Evolutionary conservation across 2,329 filamentous ascomycete species (phyloP).

Genomic region (Fusarium tuaranense): DNA sequence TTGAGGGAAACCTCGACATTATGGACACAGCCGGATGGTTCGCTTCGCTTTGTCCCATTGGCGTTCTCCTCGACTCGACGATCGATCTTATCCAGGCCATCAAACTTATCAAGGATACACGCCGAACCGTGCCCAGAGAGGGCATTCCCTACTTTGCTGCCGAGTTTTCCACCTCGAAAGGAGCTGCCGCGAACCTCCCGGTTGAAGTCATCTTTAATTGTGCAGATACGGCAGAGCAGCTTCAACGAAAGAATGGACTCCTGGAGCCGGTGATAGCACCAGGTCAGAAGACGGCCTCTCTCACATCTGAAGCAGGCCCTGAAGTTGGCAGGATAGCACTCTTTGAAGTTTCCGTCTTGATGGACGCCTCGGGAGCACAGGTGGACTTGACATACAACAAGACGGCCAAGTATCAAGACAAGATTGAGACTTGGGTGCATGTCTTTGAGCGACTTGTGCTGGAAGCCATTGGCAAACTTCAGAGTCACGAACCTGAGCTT

Average conservation of each 20-base stretch:
- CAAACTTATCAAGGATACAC: conserved; percentile 64
- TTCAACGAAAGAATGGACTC: conserved; percentile 61
- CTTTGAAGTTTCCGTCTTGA: conserved; percentile 62
- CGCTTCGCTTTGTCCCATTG: conserved; percentile 66
- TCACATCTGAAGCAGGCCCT: conserved; percentile 58
- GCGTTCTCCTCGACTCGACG: conserved; percentile 55
- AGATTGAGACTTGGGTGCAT: conserved; percentile 60
- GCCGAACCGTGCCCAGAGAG: conserved; percentile 57
- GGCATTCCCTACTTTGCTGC: conserved; percentile 64
- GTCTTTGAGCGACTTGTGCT: conserved; percentile 60
- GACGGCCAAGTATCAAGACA: conserved; percentile 54
- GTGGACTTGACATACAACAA: conserved; percentile 60
- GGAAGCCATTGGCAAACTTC: conserved; percentile 57
- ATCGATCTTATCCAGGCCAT: conserved; percentile 64
- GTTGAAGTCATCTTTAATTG: conserved; percentile 72
- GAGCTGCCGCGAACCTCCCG: conserved; percentile 55
- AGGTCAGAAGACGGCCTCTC: conserved; percentile 52
- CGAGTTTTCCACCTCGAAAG: conserved; percentile 53
- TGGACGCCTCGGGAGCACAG: conserved; percentile 57
- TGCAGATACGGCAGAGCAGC: conserved; percentile 61
- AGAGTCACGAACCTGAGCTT: conserved; percentile 58
- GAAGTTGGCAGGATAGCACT: conserved; percentile 61
- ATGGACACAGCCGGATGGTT: conserved; percentile 72
- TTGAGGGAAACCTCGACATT: conserved; percentile 61
- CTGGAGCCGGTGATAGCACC: conserved; percentile 60